Conservation (phyloP, 2,329 filamentous ascomycete genomes). For the Stemphylium vesicarium region DNA sequence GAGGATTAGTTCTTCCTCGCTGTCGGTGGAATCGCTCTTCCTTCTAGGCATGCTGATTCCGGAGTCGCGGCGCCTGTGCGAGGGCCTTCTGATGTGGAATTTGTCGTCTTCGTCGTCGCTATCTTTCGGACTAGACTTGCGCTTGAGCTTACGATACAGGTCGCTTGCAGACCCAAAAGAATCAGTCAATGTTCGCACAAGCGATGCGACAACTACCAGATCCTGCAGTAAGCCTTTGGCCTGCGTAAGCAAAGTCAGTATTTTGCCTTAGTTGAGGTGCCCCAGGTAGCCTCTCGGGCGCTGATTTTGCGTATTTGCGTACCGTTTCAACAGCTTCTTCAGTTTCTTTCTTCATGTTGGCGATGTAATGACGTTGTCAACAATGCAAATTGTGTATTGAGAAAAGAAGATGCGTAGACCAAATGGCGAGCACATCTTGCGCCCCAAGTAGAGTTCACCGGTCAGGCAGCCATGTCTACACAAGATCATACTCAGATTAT, state of each 20-base stretch:
- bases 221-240: conserved; percentile 35
- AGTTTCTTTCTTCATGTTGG: conserved; percentile 25
- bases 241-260: conserved; percentile 19
- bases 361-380: neutral
- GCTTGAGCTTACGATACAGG: conserved; percentile 40
- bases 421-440: conserved; percentile 6
- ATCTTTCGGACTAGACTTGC: conserved; percentile 18
- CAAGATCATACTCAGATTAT: conserved; percentile 3
- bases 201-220: conserved; percentile 37
- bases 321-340: conserved; percentile 24
- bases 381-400: neutral
- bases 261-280: neutral
- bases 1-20: conserved; percentile 38
- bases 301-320: neutral
- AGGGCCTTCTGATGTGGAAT: conserved; percentile 1
- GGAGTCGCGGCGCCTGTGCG: conserved; percentile 23
- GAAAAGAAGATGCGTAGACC: neutral
- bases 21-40: conserved; percentile 29
- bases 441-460: conserved; percentile 1
- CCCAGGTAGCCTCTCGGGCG: neutral
- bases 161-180: conserved; percentile 40
- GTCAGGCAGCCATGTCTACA: conserved; percentile 15
- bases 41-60: conserved; percentile 20
- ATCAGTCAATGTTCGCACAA: conserved; percentile 38
- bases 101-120: conserved; percentile 21